Conservation (phyloP, 768 basidiomycete genomes). For the Hypholoma sublateritium region DNA sequence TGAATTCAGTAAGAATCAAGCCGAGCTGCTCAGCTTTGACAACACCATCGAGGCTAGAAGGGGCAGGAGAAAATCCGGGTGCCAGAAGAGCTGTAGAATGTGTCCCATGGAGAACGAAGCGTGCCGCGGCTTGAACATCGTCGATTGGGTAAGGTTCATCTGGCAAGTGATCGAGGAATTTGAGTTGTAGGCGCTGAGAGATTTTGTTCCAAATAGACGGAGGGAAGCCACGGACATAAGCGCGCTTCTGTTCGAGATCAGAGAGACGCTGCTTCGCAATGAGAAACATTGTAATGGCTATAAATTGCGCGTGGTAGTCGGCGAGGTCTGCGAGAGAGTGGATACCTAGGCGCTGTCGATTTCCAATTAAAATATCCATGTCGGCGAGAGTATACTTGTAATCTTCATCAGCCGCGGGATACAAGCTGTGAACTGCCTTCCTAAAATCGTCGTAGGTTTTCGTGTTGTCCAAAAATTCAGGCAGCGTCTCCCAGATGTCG, state of each 20-base stretch:
- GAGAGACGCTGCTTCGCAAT: slow-evolving; percentile 13
- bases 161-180: slow-evolving; percentile 20
- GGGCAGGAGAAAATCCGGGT: neutral
- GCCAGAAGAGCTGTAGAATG: neutral
- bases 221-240: slow-evolving; percentile 6
- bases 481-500: slow-evolving; percentile 5
- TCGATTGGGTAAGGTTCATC: slow-evolving; percentile 22
- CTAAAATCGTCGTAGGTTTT: slow-evolving; percentile 7
- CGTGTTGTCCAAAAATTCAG: neutral
- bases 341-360: slow-evolving; percentile 8
- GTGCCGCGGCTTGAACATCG: slow-evolving; percentile 19
- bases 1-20: slow-evolving; percentile 9
- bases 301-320: slow-evolving; percentile 21
- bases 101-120: slow-evolving; percentile 16
- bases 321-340: slow-evolving; percentile 12
- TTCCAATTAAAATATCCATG: slow-evolving; percentile 6
- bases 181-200: slow-evolving; percentile 18
- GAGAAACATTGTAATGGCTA: slow-evolving; percentile 17
- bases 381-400: slow-evolving; percentile 3
- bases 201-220: slow-evolving; percentile 5
- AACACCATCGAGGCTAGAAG: neutral
- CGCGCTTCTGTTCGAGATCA: slow-evolving; percentile 17
- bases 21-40: slow-evolving; percentile 7
- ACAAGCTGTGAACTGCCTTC: slow-evolving; percentile 3
- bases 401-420: slow-evolving; percentile 6